Base-by-base conservation (phyloP, 1,284 basidiomycete genomes). In the Rhodotorula sp. region DNA sequence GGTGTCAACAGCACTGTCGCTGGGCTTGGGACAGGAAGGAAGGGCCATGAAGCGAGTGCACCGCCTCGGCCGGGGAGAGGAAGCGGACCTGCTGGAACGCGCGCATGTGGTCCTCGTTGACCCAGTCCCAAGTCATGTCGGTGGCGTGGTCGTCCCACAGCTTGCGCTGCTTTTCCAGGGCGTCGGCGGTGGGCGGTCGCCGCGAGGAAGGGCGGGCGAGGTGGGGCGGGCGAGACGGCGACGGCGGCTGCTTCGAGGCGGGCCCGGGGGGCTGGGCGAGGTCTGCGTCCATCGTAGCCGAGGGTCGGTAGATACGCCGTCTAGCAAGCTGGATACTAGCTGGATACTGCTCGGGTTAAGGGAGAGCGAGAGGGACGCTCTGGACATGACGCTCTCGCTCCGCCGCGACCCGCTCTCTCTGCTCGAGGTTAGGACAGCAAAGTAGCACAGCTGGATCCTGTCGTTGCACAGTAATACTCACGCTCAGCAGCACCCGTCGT, bases 21-120 rank as follows among this genome's bases (percentile, higher is more conserved):
- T n/a, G 44, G 12, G 44, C 7, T 27, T 19, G 46, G 48, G 1
- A 25, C 48, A 10, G 12, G 27, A n/a, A 27, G 25, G 27, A 25
- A n/a, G 48, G 13, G 15, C 6, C 21, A 21, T 22, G 12, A n/a
- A 50, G 21, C 29, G 22, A 36, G 25, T 22, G 58, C 36, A 17
- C 34, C 19, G 37, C 27, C 36, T 58, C 50, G 46, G 44, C 44
- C 22, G 46, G 25, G 22, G 46, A 25, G 17, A 15, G 50, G 32
- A 3, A 0, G 15, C 17, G 41, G 44, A 74, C 72, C 60, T 62
- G 58, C 17, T 13, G 21, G 27, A 79, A 77, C 15, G 71, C 77
- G 27, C 66, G 48, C 55, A 79, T 69, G 46, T 74, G 75, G 25
- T 72, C 61, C 57, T 75, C 74, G 55, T 74, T 68, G 54, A 71